Evolutionary conservation across 2,329 filamentous ascomycete species (phyloP).

Genomic region (Penicillium sp.): DNA sequence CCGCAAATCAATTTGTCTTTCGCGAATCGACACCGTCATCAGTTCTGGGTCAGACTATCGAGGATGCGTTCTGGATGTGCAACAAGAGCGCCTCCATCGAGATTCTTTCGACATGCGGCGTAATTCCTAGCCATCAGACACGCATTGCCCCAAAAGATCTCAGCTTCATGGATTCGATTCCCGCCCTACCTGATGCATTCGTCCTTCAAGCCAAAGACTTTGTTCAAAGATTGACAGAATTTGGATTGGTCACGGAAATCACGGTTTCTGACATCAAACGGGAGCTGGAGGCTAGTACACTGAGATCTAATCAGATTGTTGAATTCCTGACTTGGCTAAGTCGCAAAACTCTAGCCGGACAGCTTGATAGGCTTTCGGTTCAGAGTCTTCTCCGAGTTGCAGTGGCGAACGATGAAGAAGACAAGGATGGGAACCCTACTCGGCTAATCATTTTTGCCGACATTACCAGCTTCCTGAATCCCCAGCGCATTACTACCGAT

Average conservation of each 20-base stretch:
- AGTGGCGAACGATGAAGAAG: constrained; percentile 57
- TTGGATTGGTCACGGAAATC: constrained; percentile 82
- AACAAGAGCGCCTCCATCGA: constrained; percentile 81
- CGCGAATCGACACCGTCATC: constrained; percentile 84
- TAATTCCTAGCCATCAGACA: constrained; percentile 79
- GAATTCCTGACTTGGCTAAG: constrained; percentile 85
- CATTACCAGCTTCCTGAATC: constrained; percentile 72
- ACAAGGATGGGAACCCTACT: constrained; percentile 59
- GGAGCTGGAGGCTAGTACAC: constrained; percentile 77
- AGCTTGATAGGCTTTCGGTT: constrained; percentile 69
- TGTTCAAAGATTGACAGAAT: constrained; percentile 75
- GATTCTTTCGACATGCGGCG: constrained; percentile 81
- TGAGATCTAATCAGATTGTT: constrained; percentile 73
- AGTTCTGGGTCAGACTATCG: constrained; percentile 80
- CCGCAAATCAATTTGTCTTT: constrained; percentile 84
- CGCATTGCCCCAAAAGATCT: constrained; percentile 70
- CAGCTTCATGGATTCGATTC: constrained; percentile 84
- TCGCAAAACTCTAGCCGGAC: constrained; percentile 67
- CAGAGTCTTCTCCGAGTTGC: constrained; percentile 72
- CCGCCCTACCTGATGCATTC: constrained; percentile 76
- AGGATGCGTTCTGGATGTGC: constrained; percentile 94
- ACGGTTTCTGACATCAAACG: constrained; percentile 81
- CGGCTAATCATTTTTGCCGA: constrained; percentile 74
- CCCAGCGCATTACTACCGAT: constrained; percentile 75
- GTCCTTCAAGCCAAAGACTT: constrained; percentile 68